Base-by-base conservation (phyloP, 768 basidiomycete species). In the Boletus tomentosulus region DNA sequence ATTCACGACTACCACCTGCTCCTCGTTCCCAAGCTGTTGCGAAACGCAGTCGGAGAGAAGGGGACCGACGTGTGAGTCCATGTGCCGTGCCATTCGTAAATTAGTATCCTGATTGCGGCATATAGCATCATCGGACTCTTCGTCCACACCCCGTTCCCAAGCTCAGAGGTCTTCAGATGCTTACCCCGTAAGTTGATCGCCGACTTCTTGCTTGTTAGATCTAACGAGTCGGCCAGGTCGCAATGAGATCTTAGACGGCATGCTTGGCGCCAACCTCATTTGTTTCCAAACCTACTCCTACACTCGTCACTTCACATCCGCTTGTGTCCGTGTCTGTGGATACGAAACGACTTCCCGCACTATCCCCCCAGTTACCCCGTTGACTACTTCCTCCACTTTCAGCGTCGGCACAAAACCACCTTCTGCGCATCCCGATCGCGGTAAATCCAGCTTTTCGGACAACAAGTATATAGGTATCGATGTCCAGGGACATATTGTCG, bases 251-350 rank as follows among this genome's bases (percentile, higher is more conserved):
- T 79, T 99, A 25, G 93, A 98, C 58, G 97, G 96, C 35, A 97
- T 99, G 92, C 86, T 98, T 43, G 94, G 95, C 30, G 93, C 96
- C 46, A 94, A 97, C 73, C 80, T 97, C 33, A 85, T 98, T 46
- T 95, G 92, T 71, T 98, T 99, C 89, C 91, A 92, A 77, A 97
- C 95, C 0, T 97, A 96, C 71, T 94, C 92, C 3, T 96, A 97
- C 75, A 86, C 89, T 10, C 84, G 96, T 6, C 96, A 98, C 73
- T 99, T 99, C 72, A 85, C 83, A 28, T 94, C 91, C 16, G 92
- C 92, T 1, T 98, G 95, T 68, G 85, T 98, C 41, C 89, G 96
- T 19, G 96, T 99, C 5, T 96, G 93, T 69, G 96, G 96, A 2
- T 92, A 93, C 72, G 96, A 99, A 67, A 85, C 86, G 2, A 85